Evolutionary conservation across 768 basidiomycete genomes (phyloP), one percentile per base, ranked within the genome.

Genomic region (Suillus spraguei): DNA sequence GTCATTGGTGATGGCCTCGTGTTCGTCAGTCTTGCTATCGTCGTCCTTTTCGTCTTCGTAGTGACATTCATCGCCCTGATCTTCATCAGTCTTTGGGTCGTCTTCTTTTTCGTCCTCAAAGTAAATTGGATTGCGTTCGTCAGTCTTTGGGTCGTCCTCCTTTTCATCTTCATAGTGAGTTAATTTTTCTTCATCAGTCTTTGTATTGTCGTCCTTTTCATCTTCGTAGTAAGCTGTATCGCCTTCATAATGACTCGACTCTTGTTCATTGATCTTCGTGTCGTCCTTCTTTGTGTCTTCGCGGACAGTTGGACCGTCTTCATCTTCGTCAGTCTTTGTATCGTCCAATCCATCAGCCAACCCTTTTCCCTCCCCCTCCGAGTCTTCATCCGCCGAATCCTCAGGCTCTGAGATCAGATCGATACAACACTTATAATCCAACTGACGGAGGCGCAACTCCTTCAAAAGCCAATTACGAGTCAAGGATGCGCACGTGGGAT

Each of bases 401-500:
- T 32, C 50, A 32, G 28, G 54, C 8, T 38, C 28, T 8, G 28
- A 50, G 49, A 28, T 38, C 10, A 9, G 14, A 16, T 39, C 36
- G 22, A 38, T 5, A 17, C 38, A 39, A 24, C 36, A 56, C 11
- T 39, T 56, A 22, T 56, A 56, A 38, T 38, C 36, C 36, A 56
- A 56, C 22, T 56, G 55, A 38, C 3, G 22, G 22, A 56, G 55
- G 36, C 22, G 22, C 22, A 56, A 56, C 14, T 56, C 55, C 16
- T 53, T 53, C 33, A 53, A 3, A 33, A 53, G 32, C 52, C 52
- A 53, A 53, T 53, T 53, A 11, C 52, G 52, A n/a, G 52, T 53
- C 52, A 53, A 53, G 20, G 52, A 53, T 5, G 17, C 52, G 20
- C 52, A 53, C 32, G 17, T n/a, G 10, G 52, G 32, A 33, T 53